These are phyloP conservation scores for Pseudocercospora eumusae DNA, from an alignment of 2,329 filamentous ascomycete genomes.

Conservation along the genomic window DNA sequence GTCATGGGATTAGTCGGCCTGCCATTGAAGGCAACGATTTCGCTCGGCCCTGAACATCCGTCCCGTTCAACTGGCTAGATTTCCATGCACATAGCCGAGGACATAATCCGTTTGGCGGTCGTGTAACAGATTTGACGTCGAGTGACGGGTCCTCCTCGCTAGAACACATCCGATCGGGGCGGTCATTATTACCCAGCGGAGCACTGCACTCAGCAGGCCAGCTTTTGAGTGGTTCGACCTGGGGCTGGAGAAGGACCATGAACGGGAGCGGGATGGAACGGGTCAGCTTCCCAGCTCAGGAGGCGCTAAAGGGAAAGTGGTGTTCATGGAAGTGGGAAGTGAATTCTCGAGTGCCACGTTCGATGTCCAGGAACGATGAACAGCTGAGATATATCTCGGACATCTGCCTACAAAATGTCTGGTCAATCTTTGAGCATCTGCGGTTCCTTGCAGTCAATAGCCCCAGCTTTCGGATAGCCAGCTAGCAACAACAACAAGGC, in stretches of 20 bases:
- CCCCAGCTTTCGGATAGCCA: not conserved
- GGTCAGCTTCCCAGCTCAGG: constrained; percentile 3
- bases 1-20: not conserved
- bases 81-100: constrained; percentile 7
- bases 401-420: not conserved
- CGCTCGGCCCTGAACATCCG: not conserved
- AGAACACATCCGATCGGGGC: not conserved
- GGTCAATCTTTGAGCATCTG: not conserved
- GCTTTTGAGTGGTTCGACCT: not conserved
- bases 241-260: not conserved
- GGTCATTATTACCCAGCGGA: not conserved
- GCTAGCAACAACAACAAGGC: constrained; percentile 9
- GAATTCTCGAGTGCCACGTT: not conserved
- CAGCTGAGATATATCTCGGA: not conserved
- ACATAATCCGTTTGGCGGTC: not conserved
- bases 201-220: not conserved
- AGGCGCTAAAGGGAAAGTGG: not conserved
- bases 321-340: not conserved
- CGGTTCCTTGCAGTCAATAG: constrained; percentile 16
- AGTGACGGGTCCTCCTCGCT: not conserved
- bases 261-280: constrained; percentile 2
- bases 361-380: not conserved
- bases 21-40: not conserved
- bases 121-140: not conserved
- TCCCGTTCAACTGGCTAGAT: not conserved